phyloP scores from a whole-genome alignment of 1,284 basidiomycete genomes.

The Heterobasidion annosum region DNA sequence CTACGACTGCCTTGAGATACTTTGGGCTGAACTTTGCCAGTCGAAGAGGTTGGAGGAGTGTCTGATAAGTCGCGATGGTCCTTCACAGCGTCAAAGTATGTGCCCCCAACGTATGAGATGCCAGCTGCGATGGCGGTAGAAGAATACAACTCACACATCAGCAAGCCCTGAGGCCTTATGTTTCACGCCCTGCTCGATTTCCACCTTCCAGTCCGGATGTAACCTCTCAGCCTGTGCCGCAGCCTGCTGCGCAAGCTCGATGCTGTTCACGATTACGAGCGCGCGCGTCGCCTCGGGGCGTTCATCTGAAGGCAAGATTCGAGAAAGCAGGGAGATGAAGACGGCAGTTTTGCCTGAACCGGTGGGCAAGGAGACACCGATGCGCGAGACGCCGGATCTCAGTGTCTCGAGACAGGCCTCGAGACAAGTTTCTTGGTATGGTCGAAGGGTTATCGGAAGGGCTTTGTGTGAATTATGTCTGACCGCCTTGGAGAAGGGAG shows the following conservation, averaged over 20 bases:
- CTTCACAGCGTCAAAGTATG: constrained; percentile 25
- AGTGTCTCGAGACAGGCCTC: constrained; percentile 73
- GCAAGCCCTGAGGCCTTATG: constrained; percentile 74
- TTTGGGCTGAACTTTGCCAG: constrained; percentile 75
- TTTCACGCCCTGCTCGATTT: constrained; percentile 85
- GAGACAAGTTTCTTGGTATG: constrained; percentile 88
- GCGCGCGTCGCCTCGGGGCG: constrained; percentile 43
- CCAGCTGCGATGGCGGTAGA: not conserved
- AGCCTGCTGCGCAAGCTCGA: constrained; percentile 86
- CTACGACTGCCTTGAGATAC: constrained; percentile 73
- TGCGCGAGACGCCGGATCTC: constrained; percentile 51
- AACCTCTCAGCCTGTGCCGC: constrained; percentile 62
- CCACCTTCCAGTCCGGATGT: constrained; percentile 73
- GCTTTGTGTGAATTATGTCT: not conserved
- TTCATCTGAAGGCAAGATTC: constrained; percentile 34
- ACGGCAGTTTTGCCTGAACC: constrained; percentile 93
- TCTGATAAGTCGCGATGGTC: constrained; percentile 92
- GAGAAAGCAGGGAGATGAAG: constrained; percentile 74
- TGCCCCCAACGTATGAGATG: constrained; percentile 2
- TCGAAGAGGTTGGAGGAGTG: constrained; percentile 58
- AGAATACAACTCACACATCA: constrained; percentile 58
- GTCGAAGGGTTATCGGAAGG: constrained; percentile 46
- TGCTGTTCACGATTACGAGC: constrained; percentile 80
- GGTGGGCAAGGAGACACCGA: constrained; percentile 91
- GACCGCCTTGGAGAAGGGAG: not conserved